Evolutionary conservation across 179 eudicot genomes (phyloP), one percentile per base, ranked within the genome.

Genomic region (Spergularia azorica): DNA sequence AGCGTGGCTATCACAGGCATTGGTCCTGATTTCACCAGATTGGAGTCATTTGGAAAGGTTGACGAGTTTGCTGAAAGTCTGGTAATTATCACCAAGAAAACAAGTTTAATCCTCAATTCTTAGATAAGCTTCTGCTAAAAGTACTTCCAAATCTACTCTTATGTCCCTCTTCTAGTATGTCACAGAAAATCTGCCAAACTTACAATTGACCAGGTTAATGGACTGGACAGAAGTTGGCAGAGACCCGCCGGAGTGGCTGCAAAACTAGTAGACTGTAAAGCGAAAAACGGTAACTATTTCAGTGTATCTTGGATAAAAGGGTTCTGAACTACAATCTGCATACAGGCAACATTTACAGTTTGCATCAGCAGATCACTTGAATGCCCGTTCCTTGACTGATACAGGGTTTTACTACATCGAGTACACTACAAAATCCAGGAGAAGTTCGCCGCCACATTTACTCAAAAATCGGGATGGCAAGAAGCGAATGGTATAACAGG

Each of bases 171-270:
- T 46, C 2, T 2, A 36, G 39, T 36, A 36, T 17, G 18, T 66
- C 63, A 56, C n/a, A 26, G 13, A 63, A 70, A 16, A 16, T 62
- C 56, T 81, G 67, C 63, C 58, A 52, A 12, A 51, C 12, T 5
- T 26, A 18, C 20, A 61, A 67, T 13, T 77, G 62, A 73, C 17
- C 84, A 92, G 98, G 97, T 93, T 12, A 85, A 90, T 78, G 99
- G 99, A 76, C 78, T 95, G 76, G 99, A 95, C 71, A 89, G 99
- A 87, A 93, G 99, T 79, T 95, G 99, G 97, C 97, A 93, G 84
- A 89, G 91, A 73, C 99, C 97, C 0, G 88, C 97, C 3, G 99
- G 97, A 3, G 88, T 91, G 59, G 69, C 85, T 72, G 97, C 99
- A 69, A 93, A 90, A 84, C 99, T 95, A 74, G 74, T 93, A 5